Conservation (phyloP, 1,284 basidiomycete species). For the Acaromyces ingoldii region DNA sequence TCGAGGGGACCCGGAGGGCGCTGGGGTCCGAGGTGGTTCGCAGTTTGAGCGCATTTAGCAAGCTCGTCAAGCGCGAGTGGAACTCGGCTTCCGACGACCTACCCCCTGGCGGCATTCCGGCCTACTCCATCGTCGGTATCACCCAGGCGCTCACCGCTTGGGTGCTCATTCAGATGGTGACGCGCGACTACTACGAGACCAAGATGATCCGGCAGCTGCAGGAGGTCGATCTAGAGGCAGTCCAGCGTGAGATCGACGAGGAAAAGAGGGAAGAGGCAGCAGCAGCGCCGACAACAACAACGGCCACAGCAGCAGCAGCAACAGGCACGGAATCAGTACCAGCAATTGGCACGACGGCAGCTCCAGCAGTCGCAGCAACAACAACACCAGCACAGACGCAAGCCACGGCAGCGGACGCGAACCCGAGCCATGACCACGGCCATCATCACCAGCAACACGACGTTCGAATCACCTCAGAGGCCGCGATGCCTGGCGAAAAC, state of each 20-base stretch:
- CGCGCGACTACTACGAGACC: slow-evolving; percentile 25
- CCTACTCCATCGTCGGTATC: slow-evolving; percentile 30
- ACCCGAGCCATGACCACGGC: not conserved
- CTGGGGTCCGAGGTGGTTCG: slow-evolving; percentile 35
- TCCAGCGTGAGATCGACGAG: slow-evolving; percentile 13
- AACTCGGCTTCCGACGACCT: slow-evolving; percentile 26
- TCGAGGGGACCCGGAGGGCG: slow-evolving; percentile 30
- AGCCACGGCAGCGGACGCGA: not conserved
- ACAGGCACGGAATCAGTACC: too few relatives aligned
- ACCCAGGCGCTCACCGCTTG: slow-evolving; percentile 38
- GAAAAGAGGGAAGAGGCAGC: slow-evolving; percentile 12
- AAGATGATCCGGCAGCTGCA: slow-evolving; percentile 24
- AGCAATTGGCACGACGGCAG: not conserved
- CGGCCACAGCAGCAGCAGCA: not conserved
- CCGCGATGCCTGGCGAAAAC: slow-evolving; percentile 15
- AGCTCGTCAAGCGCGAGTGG: slow-evolving; percentile 42
- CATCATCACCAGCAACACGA: not conserved
- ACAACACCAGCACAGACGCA: not conserved
- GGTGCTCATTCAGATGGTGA: slow-evolving; percentile 42
- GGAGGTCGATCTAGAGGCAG: slow-evolving; percentile 19
- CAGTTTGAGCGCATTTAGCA: slow-evolving; percentile 26
- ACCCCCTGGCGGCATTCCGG: slow-evolving; percentile 41
- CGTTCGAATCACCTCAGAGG: slow-evolving; percentile 35
- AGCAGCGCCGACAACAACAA: not conserved
- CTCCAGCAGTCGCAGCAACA: not conserved